phyloP scores from a whole-genome alignment of 2,329 filamentous ascomycete genomes.

The Cryphonectria radicalis region DNA sequence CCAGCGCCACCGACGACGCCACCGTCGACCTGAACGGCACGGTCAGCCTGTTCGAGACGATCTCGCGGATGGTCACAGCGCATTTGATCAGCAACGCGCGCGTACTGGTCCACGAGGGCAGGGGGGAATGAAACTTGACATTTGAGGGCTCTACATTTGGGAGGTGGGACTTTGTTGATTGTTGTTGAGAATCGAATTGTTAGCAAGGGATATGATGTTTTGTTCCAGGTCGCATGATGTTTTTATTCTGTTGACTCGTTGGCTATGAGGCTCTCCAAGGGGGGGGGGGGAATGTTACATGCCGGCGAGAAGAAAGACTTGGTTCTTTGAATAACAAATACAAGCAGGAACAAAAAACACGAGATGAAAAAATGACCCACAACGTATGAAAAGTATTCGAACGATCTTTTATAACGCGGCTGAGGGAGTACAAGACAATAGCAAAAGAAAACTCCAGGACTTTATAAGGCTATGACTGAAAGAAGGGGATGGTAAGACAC shows the following conservation, averaged over 20 bases:
- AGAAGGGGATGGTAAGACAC: background rate
- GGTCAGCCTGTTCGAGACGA: slow-evolving; percentile 27
- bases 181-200: background rate
- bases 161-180: background rate
- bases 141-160: background rate
- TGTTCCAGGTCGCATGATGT: background rate
- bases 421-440: background rate
- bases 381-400: background rate
- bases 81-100: slow-evolving; percentile 17
- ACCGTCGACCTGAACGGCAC: slow-evolving; percentile 31
- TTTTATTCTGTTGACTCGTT: background rate
- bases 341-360: background rate
- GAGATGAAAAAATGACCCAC: background rate
- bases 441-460: background rate
- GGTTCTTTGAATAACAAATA: background rate
- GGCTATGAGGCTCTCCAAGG: background rate
- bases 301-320: background rate
- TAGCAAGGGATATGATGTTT: background rate
- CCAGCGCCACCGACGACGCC: slow-evolving; percentile 34
- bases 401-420: background rate
- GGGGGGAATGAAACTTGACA: slow-evolving; percentile 37
- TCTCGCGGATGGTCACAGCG: slow-evolving; percentile 36
- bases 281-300: background rate
- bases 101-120: slow-evolving; percentile 29
- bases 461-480: background rate